Conservation (phyloP, 305 asterid genomes). For the Fraxinus floribunda region DNA sequence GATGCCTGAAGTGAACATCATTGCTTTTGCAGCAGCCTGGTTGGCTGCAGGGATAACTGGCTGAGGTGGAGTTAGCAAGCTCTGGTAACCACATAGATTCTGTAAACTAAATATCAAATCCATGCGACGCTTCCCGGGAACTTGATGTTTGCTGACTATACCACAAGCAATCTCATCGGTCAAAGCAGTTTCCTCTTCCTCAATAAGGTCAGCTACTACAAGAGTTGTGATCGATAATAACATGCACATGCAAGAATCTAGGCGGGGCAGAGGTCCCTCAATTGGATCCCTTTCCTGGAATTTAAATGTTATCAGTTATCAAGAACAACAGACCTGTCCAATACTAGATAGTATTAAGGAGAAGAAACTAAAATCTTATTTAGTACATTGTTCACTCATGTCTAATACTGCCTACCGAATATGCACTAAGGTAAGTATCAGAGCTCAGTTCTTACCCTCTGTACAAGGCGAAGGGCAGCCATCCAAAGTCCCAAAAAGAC, state of each 20-base stretch:
- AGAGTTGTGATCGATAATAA: slow-evolving; percentile 81
- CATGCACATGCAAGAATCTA: slow-evolving; percentile 92
- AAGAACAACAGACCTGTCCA: not conserved
- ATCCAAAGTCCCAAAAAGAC: slow-evolving; percentile 95
- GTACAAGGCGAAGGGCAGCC: slow-evolving; percentile 92
- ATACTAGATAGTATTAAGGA: not conserved
- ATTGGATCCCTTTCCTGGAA: slow-evolving; percentile 92
- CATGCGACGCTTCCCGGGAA: slow-evolving; percentile 49
- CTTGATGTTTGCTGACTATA: slow-evolving; percentile 34
- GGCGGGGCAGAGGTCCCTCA: slow-evolving; percentile 95
- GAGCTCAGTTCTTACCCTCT: slow-evolving; percentile 64
- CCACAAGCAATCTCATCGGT: slow-evolving; percentile 36
- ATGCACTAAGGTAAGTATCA: not conserved
- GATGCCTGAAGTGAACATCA: slow-evolving; percentile 66
- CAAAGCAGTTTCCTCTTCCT: slow-evolving; percentile 68
- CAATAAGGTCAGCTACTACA: slow-evolving; percentile 84
- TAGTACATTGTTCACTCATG: not conserved
- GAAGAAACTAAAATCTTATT: not conserved
- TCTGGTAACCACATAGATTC: slow-evolving; percentile 67
- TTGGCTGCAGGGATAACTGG: slow-evolving; percentile 73
- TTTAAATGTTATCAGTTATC: slow-evolving; percentile 13
- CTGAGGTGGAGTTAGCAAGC: slow-evolving; percentile 78
- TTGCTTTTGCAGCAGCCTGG: slow-evolving; percentile 93
- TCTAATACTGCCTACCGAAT: not conserved
- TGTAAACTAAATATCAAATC: slow-evolving; percentile 75